Conservation (phyloP, 352 stramenopile genomes). For the Aphanomyces cochlioides region DNA sequence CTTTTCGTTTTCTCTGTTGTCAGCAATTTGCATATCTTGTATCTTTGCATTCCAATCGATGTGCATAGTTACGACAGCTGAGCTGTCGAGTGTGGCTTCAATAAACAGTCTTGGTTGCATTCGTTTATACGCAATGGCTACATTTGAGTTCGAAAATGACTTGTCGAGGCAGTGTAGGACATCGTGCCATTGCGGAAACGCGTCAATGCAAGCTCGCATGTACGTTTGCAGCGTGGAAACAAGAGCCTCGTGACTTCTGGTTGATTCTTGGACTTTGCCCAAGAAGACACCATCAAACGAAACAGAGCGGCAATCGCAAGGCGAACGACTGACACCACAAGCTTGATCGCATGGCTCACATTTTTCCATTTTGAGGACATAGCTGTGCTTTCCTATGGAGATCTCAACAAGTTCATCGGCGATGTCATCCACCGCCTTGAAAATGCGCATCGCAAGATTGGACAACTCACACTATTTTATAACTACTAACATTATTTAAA, state of each 20-base stretch:
- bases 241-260: not conserved
- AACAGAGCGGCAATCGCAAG: not conserved
- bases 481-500: no score
- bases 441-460: not conserved
- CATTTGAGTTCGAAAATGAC: not conserved
- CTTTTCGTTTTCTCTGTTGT: not conserved
- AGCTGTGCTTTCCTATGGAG: not conserved
- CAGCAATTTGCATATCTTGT: not conserved
- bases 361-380: not conserved
- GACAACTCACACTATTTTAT: no score
- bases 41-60: not conserved
- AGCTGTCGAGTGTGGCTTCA: not conserved
- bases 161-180: not conserved
- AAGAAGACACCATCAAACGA: not conserved
- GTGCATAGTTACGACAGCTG: not conserved
- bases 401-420: not conserved
- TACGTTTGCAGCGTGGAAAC: not conserved
- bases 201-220: conserved; percentile 6
- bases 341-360: not conserved
- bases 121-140: not conserved
- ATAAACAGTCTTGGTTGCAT: not conserved
- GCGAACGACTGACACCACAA: not conserved
- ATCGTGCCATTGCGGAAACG: not conserved
- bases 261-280: not conserved
- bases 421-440: not conserved